Percentiles rank a stretch among this genome's conserved stretches.
phyloP scores from a whole-genome alignment of 352 stramenopile species.

The Thraustochytrium sp. region DNA sequence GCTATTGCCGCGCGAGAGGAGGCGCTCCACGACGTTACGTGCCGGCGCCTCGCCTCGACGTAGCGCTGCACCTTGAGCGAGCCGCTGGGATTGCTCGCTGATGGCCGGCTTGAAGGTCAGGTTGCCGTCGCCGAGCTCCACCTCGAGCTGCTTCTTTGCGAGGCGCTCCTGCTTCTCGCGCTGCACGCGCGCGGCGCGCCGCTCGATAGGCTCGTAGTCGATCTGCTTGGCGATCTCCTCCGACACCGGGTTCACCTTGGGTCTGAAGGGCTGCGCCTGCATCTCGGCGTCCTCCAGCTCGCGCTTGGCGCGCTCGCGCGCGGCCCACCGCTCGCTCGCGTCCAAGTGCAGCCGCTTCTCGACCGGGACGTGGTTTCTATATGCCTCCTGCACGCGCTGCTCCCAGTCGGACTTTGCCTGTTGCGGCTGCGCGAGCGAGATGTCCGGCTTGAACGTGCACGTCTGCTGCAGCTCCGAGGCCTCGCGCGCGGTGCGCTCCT shows the following conservation, averaged over 20 bases:
- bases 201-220: constrained; percentile 44
- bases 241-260: constrained; percentile 23
- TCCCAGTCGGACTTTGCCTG: neutral
- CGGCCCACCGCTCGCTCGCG: constrained; percentile 11
- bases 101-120: constrained; percentile 43
- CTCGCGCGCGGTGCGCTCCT: neutral
- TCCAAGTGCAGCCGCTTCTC: constrained; percentile 19
- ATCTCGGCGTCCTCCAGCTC: constrained; percentile 34
- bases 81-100: neutral
- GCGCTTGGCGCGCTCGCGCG: neutral
- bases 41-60: neutral
- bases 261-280: constrained; percentile 17
- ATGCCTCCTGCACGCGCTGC: constrained; percentile 16
- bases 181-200: constrained; percentile 17
- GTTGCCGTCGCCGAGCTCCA: constrained; percentile 38
- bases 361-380: constrained; percentile 22
- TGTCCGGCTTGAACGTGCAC: constrained; percentile 29
- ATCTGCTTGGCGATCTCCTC: constrained; percentile 41
- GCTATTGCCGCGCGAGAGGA: neutral
- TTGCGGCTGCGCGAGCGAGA: neutral
- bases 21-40: neutral
- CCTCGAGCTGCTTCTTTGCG: constrained; percentile 27
- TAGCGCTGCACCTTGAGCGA: neutral
- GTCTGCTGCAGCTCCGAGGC: neutral
- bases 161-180: constrained; percentile 45